phyloP scores from a whole-genome alignment of 345 rosid genomes.

The Balakata baccata region DNA sequence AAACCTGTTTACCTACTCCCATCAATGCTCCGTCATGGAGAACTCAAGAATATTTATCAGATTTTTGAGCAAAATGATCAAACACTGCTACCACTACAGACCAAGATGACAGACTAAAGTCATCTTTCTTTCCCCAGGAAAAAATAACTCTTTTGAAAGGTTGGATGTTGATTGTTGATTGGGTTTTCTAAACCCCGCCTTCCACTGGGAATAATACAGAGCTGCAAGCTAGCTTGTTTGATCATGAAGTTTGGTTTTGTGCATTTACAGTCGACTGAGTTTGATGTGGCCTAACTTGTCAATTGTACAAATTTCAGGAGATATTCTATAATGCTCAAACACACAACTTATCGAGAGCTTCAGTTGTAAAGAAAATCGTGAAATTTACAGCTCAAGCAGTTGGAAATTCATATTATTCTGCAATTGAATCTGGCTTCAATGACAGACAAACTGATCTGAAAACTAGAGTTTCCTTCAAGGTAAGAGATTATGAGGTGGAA shows the following conservation, averaged over 20 bases:
- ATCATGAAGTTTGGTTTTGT: background rate
- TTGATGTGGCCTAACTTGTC: background rate
- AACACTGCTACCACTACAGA: background rate
- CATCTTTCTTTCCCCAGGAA: background rate
- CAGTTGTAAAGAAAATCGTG: slow-evolving; percentile 52
- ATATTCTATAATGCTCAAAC: slow-evolving; percentile 64
- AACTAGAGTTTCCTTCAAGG: slow-evolving; percentile 83
- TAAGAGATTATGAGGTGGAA: slow-evolving; percentile 19
- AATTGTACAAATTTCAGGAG: slow-evolving; percentile 37
- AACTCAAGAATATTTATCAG: too few species aligned
- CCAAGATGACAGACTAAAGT: background rate
- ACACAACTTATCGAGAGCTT: slow-evolving; percentile 47
- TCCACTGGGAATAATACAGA: background rate
- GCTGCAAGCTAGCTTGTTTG: background rate
- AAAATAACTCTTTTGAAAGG: background rate
- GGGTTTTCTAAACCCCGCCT: background rate
- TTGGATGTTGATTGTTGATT: background rate
- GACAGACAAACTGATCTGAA: slow-evolving; percentile 54
- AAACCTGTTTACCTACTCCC: background rate
- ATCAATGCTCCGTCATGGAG: background rate
- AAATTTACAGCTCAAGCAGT: slow-evolving; percentile 48
- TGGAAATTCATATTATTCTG: slow-evolving; percentile 50
- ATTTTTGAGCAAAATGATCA: background rate
- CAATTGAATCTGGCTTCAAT: slow-evolving; percentile 53
- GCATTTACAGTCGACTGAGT: background rate